Base-by-base conservation (phyloP, 2,329 filamentous ascomycete genomes). In the Alternaria sp. region DNA sequence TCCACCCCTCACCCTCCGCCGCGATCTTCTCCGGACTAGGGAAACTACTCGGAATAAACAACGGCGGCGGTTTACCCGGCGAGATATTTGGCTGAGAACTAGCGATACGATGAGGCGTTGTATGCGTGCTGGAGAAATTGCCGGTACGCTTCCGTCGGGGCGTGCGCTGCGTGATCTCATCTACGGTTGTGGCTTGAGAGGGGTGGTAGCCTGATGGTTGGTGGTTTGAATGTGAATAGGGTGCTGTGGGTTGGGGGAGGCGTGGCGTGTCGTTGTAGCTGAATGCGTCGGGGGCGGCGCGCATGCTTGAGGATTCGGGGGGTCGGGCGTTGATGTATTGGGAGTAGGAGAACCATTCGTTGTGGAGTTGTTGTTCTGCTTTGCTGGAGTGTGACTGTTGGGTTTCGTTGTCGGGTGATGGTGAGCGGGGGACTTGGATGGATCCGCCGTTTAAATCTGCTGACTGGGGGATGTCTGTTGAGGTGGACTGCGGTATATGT, bases 101-200 rank as follows among this genome's bases (percentile, higher is more conserved):
- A 2, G 66, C 66, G 4, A 64, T 61, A 18, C 68, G 69, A 6
- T 70, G 69, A 0, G 76, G 75, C 4, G 75, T 76, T 2, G 68
- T 71, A 11, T 66, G 66, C 11, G 69, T 66, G 37, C 69, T 76
- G 6, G 26, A 33, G 0, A 61, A 47, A 0, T 49, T n/a, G n/a
- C n/a, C n/a, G 1, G 58, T 56, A 8, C 65, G 63, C 3, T 67
- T 64, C n/a, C 69, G 72, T 23, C 53, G 61, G 0, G 74, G 72
- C 5, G 73, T 74, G 21, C 53, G 66, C 2, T 74, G 72, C 1
- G 73, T 74, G 21, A 70, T 57, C 55, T 74, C 71, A 14, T 78
- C 75, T 4, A 79, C 64, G 3, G 77, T 79, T 9, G 77, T 79
- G 1, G 77, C 77, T 68, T 79, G 77, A 55, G 75, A 78, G 2